Conservation (phyloP, 148 eudicot species). For the Silene conica region DNA sequence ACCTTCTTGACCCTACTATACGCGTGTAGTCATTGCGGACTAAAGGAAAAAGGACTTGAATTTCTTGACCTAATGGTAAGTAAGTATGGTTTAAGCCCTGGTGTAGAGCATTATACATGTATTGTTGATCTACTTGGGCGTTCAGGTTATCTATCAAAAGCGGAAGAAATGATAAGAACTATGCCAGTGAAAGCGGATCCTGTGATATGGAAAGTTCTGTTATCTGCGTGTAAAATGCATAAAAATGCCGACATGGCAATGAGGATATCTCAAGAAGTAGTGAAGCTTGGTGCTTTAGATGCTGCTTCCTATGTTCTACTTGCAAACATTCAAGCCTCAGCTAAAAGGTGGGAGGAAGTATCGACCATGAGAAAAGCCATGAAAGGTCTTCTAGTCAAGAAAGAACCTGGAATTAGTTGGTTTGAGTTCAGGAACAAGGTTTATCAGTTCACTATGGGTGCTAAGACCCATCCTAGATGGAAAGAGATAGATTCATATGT, state of each 20-base stretch:
- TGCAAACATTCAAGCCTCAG: slow-evolving; percentile 64
- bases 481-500: slow-evolving; percentile 52
- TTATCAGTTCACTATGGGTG: slow-evolving; percentile 62
- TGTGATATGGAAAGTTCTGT: slow-evolving; percentile 76
- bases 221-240: slow-evolving; percentile 77
- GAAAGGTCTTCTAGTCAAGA: slow-evolving; percentile 61
- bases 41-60: slow-evolving; percentile 63
- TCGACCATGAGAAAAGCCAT: slow-evolving; percentile 64
- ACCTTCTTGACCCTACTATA: slow-evolving; percentile 78
- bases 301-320: slow-evolving; percentile 73
- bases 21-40: slow-evolving; percentile 79
- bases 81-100: slow-evolving; percentile 45
- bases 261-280: slow-evolving; percentile 57
- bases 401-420: slow-evolving; percentile 89
- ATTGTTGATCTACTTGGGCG: slow-evolving; percentile 79
- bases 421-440: slow-evolving; percentile 62
- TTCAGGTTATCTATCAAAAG: slow-evolving; percentile 58
- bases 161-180: slow-evolving; percentile 61
- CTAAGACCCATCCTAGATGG: slow-evolving; percentile 56
- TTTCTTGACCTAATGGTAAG: slow-evolving; percentile 54
- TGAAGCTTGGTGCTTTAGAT: slow-evolving; percentile 53
- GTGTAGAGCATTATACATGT: slow-evolving; percentile 71
- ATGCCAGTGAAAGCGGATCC: slow-evolving; percentile 71
- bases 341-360: slow-evolving; percentile 60
- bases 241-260: slow-evolving; percentile 61